Percentiles rank a stretch among this genome's conserved stretches.
phyloP scores from a whole-genome alignment of 768 basidiomycete genomes.

The Cystofilobasidium bisporidii region DNA sequence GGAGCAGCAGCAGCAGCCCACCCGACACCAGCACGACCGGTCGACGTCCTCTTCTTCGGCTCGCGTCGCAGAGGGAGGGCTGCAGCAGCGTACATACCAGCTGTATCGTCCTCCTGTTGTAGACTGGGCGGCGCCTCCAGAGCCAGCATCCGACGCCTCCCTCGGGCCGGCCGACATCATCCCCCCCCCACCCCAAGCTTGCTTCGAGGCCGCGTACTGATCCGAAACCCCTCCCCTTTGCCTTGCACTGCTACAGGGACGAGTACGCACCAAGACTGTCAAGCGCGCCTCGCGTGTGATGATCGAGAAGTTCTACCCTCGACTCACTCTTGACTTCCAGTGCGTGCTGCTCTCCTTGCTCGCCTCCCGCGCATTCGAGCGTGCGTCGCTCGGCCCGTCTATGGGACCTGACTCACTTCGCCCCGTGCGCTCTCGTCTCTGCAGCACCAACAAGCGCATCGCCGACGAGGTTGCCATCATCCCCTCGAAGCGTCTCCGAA shows the following conservation, averaged over 20 bases:
- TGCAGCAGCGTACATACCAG: no score
- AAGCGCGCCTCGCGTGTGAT: conserved; percentile 98
- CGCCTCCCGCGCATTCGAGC: not conserved
- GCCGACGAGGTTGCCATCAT: conserved; percentile 72
- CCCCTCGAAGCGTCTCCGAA: conserved; percentile 95
- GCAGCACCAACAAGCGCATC: conserved; percentile 88
- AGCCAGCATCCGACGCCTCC: not conserved
- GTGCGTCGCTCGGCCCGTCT: not conserved
- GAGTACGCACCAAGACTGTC: conserved; percentile 99
- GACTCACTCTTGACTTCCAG: conserved; percentile 97
- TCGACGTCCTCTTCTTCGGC: no score
- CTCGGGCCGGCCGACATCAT: not conserved
- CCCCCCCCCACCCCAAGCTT: not conserved
- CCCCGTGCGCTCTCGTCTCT: not conserved
- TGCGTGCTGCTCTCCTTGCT: conserved; percentile 31
- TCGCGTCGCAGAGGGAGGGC: no score
- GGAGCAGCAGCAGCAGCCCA: no score
- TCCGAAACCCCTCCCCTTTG: not conserved
- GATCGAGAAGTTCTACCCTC: conserved; percentile 99
- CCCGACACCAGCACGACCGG: no score
- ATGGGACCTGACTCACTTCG: not conserved
- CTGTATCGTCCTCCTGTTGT: no score
- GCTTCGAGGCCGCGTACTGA: conserved; percentile 3
- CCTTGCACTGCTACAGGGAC: conserved; percentile 54
- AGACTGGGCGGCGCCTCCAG: no score